Base-by-base conservation (phyloP, 495 filamentous ascomycete genomes). In the Penicillium cataractarum region DNA sequence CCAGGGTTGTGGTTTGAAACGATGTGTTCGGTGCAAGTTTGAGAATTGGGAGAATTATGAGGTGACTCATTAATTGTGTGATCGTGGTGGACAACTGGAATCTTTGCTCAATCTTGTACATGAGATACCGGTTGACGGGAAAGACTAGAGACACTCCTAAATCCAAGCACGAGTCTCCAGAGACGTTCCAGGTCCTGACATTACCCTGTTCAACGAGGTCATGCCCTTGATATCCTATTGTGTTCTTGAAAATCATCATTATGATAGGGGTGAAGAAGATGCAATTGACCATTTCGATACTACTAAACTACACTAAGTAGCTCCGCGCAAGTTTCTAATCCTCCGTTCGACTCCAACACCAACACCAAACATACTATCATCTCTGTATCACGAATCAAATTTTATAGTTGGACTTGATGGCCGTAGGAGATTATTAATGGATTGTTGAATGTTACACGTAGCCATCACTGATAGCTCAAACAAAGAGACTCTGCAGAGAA, bases 1-100 rank as follows among this genome's bases (percentile, higher is more conserved):
- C 49, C 68, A 73, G 1, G 63, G 63, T 8, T 79, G 78, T 56
- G 71, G 73, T 12, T 27, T 61, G 6, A 69, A 67, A 61, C 72
- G 66, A 12, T 79, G 76, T 46, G 63, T 78, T 8, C 54, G 64
- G 15, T 79, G 76, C 61, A 78, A 74, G 62, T 80, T 73, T 51
- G 27, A 56, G 21, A 39, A 29, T 37, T 10, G 12, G 21, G 52
- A 29, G 12, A 31, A 2, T 21, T 1, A 35, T 2, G 17, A n/a
- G 19, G 24, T 21, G 50, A 3, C 5, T n/a, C 15, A 21, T n/a
- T 33, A 19, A 53, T 4, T 33, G 10, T 32, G 13, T 19, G 27
- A 53, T 33, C 9, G 3, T 33, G 50, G 9, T 52, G 50, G 21
- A 22, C 31, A 53, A 6, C 1, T 53, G 8, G 8, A 7, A 12